A percentile compares a stretch with the other conserved stretches of the same genome.
phyloP scores from a whole-genome alignment of 1,284 basidiomycete species.

The Heliocybe sulcata region DNA sequence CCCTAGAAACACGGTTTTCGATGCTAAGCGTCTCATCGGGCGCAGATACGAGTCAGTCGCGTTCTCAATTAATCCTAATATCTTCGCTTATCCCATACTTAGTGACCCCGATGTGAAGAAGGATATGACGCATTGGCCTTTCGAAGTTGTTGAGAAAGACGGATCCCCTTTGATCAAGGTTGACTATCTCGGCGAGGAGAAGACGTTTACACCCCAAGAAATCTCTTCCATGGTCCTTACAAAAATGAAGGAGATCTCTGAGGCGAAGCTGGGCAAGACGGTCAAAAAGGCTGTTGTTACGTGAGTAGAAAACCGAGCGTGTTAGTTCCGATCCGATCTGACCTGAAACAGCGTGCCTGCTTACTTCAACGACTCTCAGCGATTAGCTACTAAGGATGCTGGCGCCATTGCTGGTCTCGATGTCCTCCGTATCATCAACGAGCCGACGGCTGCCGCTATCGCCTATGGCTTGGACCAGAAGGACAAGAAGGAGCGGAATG shows the following conservation, averaged over 20 bases:
- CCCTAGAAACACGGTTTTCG: slow-evolving; percentile 93
- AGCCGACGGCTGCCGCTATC: slow-evolving; percentile 93
- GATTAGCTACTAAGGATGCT: slow-evolving; percentile 93
- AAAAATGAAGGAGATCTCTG: slow-evolving; percentile 99
- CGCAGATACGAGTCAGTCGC: slow-evolving; percentile 81
- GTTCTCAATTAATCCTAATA: not conserved
- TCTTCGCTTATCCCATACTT: slow-evolving; percentile 11
- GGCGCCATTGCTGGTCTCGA: slow-evolving; percentile 91
- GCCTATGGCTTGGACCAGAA: slow-evolving; percentile 91
- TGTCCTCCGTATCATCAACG: slow-evolving; percentile 97
- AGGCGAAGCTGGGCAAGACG: slow-evolving; percentile 94
- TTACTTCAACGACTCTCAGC: slow-evolving; percentile 98
- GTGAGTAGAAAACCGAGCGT: slow-evolving; percentile 30
- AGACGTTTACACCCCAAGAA: slow-evolving; percentile 95
- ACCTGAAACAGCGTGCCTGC: slow-evolving; percentile 68
- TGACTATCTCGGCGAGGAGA: slow-evolving; percentile 88
- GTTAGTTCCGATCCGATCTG: not conserved
- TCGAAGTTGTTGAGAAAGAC: slow-evolving; percentile 89
- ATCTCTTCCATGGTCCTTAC: slow-evolving; percentile 98
- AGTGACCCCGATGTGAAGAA: slow-evolving; percentile 86
- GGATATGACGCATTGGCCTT: slow-evolving; percentile 92
- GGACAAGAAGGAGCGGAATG: slow-evolving; percentile 91
- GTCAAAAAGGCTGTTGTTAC: slow-evolving; percentile 96
- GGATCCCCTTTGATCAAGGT: slow-evolving; percentile 97
- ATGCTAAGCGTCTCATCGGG: slow-evolving; percentile 96